Percentiles rank a stretch among this genome's conserved stretches.
Evolutionary conservation across 768 basidiomycete species (phyloP).

Genomic region (Kwoniella dejecticola): DNA sequence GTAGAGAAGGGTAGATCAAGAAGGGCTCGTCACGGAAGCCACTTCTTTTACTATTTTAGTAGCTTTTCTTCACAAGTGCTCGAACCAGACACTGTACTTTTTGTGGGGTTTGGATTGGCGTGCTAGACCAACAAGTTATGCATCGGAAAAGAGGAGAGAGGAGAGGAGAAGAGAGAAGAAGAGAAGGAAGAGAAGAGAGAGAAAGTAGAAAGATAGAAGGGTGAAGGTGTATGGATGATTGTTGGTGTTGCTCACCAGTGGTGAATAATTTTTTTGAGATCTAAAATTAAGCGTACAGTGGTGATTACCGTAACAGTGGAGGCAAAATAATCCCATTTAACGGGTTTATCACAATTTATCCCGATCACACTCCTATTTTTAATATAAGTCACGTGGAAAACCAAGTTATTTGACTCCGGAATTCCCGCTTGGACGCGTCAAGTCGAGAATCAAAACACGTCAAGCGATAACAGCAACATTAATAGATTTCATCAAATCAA

Average conservation of each 20-base stretch:
- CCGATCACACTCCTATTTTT: constrained; percentile 5
- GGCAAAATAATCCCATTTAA: neutral
- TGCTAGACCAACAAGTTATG: constrained; percentile 22
- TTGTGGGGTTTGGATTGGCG: neutral
- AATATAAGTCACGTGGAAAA: constrained; percentile 4
- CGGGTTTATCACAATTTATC: constrained; percentile 4
- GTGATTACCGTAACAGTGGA: constrained; percentile 6
- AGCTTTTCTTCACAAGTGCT: constrained; percentile 7
- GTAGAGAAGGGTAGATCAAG: neutral
- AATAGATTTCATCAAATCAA: neutral
- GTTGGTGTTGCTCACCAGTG: neutral
- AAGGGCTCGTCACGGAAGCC: neutral
- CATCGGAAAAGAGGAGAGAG: constrained; percentile 21
- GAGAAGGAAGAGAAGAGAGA: constrained; percentile 20
- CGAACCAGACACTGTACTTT: constrained; percentile 14
- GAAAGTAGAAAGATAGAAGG: constrained; percentile 21
- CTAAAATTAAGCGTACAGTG: neutral
- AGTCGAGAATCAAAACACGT: neutral
- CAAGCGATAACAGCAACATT: neutral
- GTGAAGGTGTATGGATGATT: constrained; percentile 2
- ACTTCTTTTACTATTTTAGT: constrained; percentile 8
- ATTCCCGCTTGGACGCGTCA: neutral
- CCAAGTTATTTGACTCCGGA: neutral
- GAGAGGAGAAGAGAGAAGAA: constrained; percentile 17
- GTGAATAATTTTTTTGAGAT: neutral